Conservation (phyloP, 345 rosid genomes). For the Murraya koenigii region DNA sequence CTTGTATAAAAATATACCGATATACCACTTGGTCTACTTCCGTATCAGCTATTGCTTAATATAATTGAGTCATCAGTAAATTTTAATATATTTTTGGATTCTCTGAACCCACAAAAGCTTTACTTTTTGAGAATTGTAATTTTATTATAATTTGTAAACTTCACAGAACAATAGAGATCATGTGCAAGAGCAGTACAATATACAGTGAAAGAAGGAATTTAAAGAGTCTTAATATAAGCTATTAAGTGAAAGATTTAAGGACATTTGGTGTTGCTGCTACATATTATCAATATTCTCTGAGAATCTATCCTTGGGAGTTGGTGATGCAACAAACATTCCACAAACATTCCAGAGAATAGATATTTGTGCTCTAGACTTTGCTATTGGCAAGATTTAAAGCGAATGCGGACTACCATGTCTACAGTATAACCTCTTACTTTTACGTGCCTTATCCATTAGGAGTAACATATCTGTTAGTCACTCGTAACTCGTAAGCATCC, state of each 20-base stretch:
- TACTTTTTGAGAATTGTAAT: background rate
- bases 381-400: background rate
- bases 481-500: background rate
- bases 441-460: background rate
- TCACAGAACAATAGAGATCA: constrained; percentile 3
- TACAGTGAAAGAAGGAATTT: background rate
- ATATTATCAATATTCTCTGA: background rate
- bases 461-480: background rate
- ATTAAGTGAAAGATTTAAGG: too few relatives aligned
- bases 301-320: background rate
- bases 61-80: background rate
- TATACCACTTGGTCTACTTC: background rate
- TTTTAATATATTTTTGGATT: background rate
- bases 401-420: background rate
- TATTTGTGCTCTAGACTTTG: background rate
- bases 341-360: background rate
- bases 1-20: background rate
- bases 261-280: background rate
- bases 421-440: background rate
- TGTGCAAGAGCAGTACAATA: background rate
- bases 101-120: background rate
- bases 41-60: background rate
- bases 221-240: background rate
- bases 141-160: background rate
- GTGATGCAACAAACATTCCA: background rate